Percentiles rank a stretch among this genome's conserved stretches.
Evolutionary conservation across 2,329 filamentous ascomycete species (phyloP).

Genomic region (Dactylellina parvicollis): DNA sequence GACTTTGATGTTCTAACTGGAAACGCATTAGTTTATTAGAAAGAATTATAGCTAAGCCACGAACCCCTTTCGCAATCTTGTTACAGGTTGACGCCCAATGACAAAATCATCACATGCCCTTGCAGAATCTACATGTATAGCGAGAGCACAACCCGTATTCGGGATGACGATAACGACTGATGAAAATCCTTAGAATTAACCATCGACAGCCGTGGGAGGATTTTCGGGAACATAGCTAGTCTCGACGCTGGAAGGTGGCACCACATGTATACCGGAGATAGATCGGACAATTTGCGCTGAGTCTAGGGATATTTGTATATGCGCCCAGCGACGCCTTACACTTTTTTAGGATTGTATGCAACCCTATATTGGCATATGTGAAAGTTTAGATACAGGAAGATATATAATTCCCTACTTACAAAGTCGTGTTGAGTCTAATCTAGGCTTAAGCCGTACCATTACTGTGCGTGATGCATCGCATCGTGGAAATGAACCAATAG

Average conservation of each 20-base stretch:
- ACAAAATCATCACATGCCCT: conserved; percentile 18
- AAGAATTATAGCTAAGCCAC: conserved; percentile 36
- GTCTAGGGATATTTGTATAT: conserved; percentile 8
- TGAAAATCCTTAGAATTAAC: conserved; percentile 24
- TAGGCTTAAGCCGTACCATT: conserved; percentile 18
- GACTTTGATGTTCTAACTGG: conserved; percentile 10
- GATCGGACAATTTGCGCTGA: conserved; percentile 32
- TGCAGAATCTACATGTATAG: too few relatives aligned
- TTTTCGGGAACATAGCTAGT: conserved; percentile 23
- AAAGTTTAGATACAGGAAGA: conserved; percentile 10
- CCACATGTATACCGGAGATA: conserved; percentile 35
- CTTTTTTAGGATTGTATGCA: conserved; percentile 1
- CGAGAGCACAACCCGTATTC: conserved; percentile 8
- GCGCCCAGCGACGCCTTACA: neutral
- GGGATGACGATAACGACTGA: conserved; percentile 8
- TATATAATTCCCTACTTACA: too few relatives aligned
- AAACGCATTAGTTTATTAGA: conserved; percentile 8
- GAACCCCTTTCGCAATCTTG: conserved; percentile 47
- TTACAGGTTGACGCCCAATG: conserved; percentile 38
- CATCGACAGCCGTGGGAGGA: conserved; percentile 27
- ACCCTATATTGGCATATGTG: conserved; percentile 20
- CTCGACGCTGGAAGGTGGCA: neutral
- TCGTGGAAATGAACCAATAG: conserved; percentile 51
- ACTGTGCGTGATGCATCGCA: conserved; percentile 40
- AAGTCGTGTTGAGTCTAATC: conserved; percentile 24